Percentiles rank a stretch among this genome's conserved stretches.
These are phyloP conservation scores for Cyberlindnera maclurae DNA, from an alignment of 805 yeast species.

Conservation along the genomic window DNA sequence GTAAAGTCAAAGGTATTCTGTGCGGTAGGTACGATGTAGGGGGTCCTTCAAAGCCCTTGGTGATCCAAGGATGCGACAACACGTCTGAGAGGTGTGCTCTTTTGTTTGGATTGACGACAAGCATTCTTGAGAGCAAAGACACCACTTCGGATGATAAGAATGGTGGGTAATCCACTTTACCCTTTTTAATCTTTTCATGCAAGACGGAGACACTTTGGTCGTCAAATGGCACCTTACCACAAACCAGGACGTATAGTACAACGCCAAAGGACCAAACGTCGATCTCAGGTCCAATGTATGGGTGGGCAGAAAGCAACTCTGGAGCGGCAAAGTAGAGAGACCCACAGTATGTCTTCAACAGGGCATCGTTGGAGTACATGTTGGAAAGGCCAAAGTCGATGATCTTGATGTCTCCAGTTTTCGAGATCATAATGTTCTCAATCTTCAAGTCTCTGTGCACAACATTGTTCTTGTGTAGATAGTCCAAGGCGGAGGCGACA, in stretches of 20 bases:
- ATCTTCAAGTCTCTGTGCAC: conserved; percentile 96
- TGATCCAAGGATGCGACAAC: conserved; percentile 91
- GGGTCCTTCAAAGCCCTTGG: conserved; percentile 71
- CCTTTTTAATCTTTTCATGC: conserved; percentile 90
- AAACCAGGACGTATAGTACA: conserved; percentile 86
- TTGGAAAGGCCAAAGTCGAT: conserved; percentile 96
- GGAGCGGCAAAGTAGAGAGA: conserved; percentile 98
- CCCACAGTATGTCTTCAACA: conserved; percentile 93
- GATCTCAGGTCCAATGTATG: conserved; percentile 94
- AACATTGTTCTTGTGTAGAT: conserved; percentile 88
- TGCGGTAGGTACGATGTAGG: conserved; percentile 69
- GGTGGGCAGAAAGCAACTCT: conserved; percentile 84
- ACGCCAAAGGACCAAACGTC: conserved; percentile 99
- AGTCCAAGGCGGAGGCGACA: conserved; percentile 87
- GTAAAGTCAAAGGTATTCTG: conserved; percentile 66
- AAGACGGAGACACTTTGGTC: conserved; percentile 87
- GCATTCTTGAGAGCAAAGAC: conserved; percentile 76
- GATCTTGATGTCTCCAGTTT: conserved; percentile 88
- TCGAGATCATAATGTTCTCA: conserved; percentile 91
- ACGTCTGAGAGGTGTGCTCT: conserved; percentile 79
- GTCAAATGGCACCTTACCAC: conserved; percentile 98
- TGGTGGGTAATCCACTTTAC: conserved; percentile 85
- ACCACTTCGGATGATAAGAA: conserved; percentile 75
- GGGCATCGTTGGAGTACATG: conserved; percentile 60
- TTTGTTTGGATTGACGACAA: conserved; percentile 79